Conservation (phyloP, 1,284 basidiomycete genomes). For the Cryptococcus hybrid region DNA sequence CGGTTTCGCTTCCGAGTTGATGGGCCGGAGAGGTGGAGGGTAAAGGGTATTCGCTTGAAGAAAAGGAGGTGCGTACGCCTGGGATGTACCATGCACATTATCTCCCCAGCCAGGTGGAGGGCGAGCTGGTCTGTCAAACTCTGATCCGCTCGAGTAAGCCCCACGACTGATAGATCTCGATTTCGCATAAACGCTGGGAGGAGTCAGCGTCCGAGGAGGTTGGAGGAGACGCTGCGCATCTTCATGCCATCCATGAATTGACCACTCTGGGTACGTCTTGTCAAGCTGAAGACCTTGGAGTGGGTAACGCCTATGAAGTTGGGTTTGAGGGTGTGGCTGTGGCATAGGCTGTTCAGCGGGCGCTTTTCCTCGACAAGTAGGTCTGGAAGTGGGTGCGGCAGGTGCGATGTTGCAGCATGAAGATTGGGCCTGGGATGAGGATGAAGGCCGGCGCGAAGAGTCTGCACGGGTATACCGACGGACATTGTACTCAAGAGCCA, state of each 20-base stretch:
- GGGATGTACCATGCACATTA: too few species aligned
- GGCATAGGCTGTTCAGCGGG: background rate
- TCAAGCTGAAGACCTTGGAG: constrained; percentile 12
- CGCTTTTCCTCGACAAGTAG: background rate
- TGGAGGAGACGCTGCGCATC: constrained; percentile 14
- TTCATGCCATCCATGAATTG: constrained; percentile 12
- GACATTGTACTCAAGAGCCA: constrained; percentile 6
- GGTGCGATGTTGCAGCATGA: background rate
- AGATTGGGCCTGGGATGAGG: too few species aligned
- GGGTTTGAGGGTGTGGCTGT: background rate
- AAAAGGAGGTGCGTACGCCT: too few species aligned
- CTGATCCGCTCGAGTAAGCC: too few species aligned
- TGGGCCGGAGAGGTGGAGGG: background rate
- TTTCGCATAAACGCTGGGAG: background rate
- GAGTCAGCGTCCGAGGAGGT: constrained; percentile 1
- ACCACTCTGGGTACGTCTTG: constrained; percentile 9
- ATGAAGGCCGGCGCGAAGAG: too few species aligned
- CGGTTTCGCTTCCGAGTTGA: background rate
- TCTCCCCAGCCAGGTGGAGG: too few species aligned
- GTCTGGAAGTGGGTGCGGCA: background rate
- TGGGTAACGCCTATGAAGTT: constrained; percentile 2
- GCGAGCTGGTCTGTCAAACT: too few species aligned
- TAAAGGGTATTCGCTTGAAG: background rate
- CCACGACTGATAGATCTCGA: background rate
- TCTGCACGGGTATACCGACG: constrained; percentile 4